phyloP scores from a whole-genome alignment of 139 green algal genomes.

The Haematococcus sp. region DNA sequence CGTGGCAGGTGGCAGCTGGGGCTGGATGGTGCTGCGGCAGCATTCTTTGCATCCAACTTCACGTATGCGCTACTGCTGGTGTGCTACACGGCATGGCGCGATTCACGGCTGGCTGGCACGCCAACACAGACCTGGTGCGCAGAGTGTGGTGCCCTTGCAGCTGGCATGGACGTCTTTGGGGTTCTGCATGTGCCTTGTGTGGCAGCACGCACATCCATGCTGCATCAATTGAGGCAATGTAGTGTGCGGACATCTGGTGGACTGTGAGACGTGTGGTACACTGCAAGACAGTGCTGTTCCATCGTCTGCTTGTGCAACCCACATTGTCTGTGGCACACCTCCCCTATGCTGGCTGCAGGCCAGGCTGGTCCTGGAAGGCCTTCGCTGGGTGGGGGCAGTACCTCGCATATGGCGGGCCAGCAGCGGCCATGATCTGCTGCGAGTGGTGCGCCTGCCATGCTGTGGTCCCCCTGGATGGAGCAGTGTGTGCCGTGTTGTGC shows the following conservation, averaged over 20 bases:
- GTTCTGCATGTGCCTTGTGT: too few relatives aligned
- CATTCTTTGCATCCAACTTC: constrained; percentile 34
- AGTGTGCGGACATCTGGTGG: too few relatives aligned
- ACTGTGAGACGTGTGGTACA: too few relatives aligned
- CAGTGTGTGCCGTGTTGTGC: not conserved
- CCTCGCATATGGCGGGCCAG: constrained; percentile 36
- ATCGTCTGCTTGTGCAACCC: too few relatives aligned
- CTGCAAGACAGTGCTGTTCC: too few relatives aligned
- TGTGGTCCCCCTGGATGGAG: not conserved
- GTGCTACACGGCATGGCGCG: constrained; percentile 7
- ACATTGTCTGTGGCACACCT: too few relatives aligned
- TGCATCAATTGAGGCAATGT: too few relatives aligned
- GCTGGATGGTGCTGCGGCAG: constrained; percentile 63
- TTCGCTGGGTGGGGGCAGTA: constrained; percentile 42
- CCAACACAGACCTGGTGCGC: not conserved
- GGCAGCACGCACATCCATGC: too few relatives aligned
- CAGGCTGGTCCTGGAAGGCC: constrained; percentile 19
- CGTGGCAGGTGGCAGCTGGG: constrained; percentile 34
- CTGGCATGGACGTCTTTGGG: too few relatives aligned
- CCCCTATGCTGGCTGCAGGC: not conserved
- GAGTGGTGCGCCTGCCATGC: constrained; percentile 15
- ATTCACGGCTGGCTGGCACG: constrained; percentile 18
- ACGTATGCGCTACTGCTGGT: constrained; percentile 21
- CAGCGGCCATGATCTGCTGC: constrained; percentile 43
- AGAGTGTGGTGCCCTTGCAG: too few relatives aligned